Evolutionary conservation across 306 rosid genomes (phyloP), one percentile per base, ranked within the genome.

Genomic region (Begonia peltatifolia): DNA sequence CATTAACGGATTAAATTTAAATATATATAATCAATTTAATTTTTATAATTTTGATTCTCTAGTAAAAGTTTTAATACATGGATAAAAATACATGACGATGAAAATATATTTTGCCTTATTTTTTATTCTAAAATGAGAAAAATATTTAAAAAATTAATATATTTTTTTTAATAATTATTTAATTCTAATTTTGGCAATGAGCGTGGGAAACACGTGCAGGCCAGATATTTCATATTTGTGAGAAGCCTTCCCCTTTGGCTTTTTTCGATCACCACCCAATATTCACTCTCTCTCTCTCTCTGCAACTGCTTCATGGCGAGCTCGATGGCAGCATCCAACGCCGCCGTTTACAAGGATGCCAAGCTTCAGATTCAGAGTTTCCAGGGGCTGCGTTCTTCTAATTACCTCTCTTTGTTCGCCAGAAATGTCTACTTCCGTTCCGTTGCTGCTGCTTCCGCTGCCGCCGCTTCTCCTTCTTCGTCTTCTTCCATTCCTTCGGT

Each of bases 311-410:
- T 10, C 12, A 80, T 84, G 74, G 70, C 95, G 84, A 55, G 84
- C 74, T 55, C 92, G 73, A 74, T 85, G 25, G 80, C 72, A 55
- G 60, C 83, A 52, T 53, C 89, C 6, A 69, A 46, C 69, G 38
- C 79, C 11, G 70, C 73, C 58, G 52, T 78, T 36, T 67, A 80
- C 17, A 69, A 68, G 57, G 88, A 86, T 46, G 70, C 71, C 0
- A 69, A 76, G 53, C 11, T 66, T 62, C 89, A 76, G 83, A 69
- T 86, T 78, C 96, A 76, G 2, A 65, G 47, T 67, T 85, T 74
- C 42, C 83, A 77, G 6, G 79, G 81, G 16, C 61, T 92, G 51
- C 69, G 80, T 51, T 71, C 87, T 17, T 63, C 94, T 9, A 62
- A 65, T 20, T 75, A 84, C n/a, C 66, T 75, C 36, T 46, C 75